Percentiles rank a stretch among this genome's conserved stretches.
Conservation (phyloP, 2,329 filamentous ascomycete species). For the Bipolaris zeicola region DNA sequence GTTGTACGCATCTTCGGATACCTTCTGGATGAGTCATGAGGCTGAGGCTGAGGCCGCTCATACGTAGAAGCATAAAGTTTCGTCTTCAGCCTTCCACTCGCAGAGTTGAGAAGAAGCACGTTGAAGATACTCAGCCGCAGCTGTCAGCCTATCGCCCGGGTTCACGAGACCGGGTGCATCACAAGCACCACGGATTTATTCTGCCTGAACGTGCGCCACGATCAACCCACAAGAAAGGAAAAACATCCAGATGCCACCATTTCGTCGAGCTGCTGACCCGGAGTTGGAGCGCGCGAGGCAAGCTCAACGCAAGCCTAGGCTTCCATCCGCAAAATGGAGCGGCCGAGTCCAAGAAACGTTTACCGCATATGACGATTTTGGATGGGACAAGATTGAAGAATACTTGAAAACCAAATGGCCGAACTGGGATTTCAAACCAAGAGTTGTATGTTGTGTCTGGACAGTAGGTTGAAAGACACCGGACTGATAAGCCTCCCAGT, state of each 20-base stretch:
- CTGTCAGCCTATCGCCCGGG: not conserved
- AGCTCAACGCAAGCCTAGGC: conserved; percentile 12
- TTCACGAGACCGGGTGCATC: not conserved
- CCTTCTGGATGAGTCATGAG: not conserved
- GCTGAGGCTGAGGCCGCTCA: conserved; percentile 12
- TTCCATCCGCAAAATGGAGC: conserved; percentile 7
- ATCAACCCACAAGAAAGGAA: not conserved
- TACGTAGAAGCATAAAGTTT: conserved; percentile 1
- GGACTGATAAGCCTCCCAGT: conserved; percentile 8
- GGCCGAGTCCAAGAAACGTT: conserved; percentile 18
- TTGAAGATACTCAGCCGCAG: not conserved
- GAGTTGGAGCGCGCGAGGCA: conserved; percentile 6
- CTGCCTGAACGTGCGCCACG: not conserved
- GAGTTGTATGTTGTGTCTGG: not conserved
- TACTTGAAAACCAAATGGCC: conserved; percentile 19
- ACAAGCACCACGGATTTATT: not conserved
- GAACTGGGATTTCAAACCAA: conserved; percentile 19
- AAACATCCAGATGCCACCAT: not conserved
- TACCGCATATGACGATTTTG: conserved; percentile 21
- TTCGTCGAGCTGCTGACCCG: conserved; percentile 4
- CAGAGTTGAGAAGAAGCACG: not conserved
- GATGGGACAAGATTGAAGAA: conserved; percentile 23
- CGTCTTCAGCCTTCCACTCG: conserved; percentile 4
- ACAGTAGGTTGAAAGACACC: not conserved
- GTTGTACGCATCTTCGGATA: not conserved